A percentile compares a stretch with the other conserved stretches of the same genome.
Evolutionary conservation across 345 rosid genomes (phyloP).

Genomic region (Brassica rapa): DNA sequence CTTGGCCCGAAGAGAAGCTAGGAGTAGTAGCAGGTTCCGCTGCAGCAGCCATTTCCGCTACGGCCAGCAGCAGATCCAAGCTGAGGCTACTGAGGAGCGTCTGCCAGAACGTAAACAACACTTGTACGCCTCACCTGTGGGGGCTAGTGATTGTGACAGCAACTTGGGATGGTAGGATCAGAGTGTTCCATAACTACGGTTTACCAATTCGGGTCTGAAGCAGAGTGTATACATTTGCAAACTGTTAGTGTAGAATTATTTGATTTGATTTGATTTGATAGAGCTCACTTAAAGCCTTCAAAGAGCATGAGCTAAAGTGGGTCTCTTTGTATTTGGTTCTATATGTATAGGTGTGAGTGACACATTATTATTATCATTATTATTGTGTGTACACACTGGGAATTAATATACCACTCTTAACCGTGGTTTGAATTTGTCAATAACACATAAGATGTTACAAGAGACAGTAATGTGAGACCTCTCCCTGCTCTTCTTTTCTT

Average conservation of each 20-base stretch:
- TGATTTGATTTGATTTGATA: slow-evolving; percentile 21
- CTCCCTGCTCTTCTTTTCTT: not conserved
- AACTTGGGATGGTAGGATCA: slow-evolving; percentile 76
- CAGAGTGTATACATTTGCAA: not conserved
- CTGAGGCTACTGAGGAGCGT: slow-evolving; percentile 63
- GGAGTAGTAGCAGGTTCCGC: slow-evolving; percentile 41
- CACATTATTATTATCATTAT: not conserved
- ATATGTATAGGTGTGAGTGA: slow-evolving; percentile 9
- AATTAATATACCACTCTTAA: not conserved
- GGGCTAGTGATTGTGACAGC: slow-evolving; percentile 66
- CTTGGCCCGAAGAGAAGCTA: slow-evolving; percentile 90
- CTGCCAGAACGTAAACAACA: slow-evolving; percentile 50
- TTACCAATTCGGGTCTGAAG: slow-evolving; percentile 55
- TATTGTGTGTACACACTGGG: not conserved
- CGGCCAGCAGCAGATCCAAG: slow-evolving; percentile 52
- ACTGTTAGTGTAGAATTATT: slow-evolving; percentile 37
- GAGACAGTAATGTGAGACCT: not conserved
- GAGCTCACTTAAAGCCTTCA: slow-evolving; percentile 8
- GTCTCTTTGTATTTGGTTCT: slow-evolving; percentile 13
- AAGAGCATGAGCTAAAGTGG: slow-evolving; percentile 19
- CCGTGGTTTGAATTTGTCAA: not conserved
- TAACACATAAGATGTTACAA: not conserved
- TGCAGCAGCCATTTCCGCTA: slow-evolving; percentile 45
- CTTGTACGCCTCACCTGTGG: slow-evolving; percentile 53
- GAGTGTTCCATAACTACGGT: slow-evolving; percentile 76